Conservation (phyloP, 78 protist genomes). For the Guillardia theta region DNA sequence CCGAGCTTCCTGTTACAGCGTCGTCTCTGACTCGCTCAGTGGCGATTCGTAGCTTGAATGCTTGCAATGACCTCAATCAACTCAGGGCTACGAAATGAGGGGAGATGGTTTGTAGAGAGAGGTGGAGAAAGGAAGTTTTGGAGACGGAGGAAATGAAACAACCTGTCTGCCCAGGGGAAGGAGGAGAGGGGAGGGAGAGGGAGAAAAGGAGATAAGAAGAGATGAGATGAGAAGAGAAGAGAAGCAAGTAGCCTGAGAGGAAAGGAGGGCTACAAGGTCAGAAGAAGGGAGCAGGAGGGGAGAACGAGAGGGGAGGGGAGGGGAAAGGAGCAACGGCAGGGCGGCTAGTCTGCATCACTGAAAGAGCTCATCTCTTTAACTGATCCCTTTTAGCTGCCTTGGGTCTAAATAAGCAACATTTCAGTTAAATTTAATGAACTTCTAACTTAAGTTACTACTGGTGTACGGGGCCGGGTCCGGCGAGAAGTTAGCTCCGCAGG, state of each 20-base stretch:
- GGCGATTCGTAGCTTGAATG: not conserved
- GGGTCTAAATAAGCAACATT: too few species aligned
- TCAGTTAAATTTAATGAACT: too few species aligned
- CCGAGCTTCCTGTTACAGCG: too few species aligned
- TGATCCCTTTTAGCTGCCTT: too few species aligned
- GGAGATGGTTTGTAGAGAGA: not conserved
- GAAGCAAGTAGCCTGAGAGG: not conserved
- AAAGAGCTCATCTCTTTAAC: too few species aligned
- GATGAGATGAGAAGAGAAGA: not conserved
- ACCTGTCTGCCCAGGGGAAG: not conserved
- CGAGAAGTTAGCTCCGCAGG: too few species aligned
- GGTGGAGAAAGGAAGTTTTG: too few species aligned
- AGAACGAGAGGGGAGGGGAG: not conserved
- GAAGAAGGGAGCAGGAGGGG: not conserved
- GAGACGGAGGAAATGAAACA: not conserved
- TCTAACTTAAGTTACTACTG: too few species aligned
- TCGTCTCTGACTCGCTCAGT: too few species aligned
- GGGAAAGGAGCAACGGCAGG: not conserved
- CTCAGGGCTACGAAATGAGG: not conserved
- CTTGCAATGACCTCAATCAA: not conserved
- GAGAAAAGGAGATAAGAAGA: not conserved
- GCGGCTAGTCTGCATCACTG: too few species aligned
- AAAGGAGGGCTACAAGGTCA: not conserved
- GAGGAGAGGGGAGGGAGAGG: not conserved
- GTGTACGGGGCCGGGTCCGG: too few species aligned